Evolutionary conservation across 1,139 yeast genomes (phyloP).

Genomic region (Torulaspora globosa): DNA sequence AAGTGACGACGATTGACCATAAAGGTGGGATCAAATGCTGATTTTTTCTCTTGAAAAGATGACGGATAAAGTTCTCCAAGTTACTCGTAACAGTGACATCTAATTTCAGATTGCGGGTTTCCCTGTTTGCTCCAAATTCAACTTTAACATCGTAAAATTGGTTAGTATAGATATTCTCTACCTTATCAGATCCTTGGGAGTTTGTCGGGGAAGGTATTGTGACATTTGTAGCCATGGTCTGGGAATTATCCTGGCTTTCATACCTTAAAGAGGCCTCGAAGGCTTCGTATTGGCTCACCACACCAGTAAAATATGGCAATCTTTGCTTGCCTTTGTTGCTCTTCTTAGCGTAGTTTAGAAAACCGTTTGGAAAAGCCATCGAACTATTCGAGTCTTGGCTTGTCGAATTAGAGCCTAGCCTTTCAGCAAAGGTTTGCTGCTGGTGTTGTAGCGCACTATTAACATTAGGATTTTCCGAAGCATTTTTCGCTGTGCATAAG

Average conservation of each 20-base stretch:
- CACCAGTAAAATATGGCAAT: conserved; percentile 22
- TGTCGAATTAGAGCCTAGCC: not conserved
- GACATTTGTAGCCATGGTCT: conserved; percentile 23
- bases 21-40: conserved; percentile 43
- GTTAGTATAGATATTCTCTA: conserved; percentile 18
- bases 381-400: not conserved
- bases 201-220: conserved; percentile 17
- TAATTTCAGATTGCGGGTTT: conserved; percentile 16
- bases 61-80: conserved; percentile 33
- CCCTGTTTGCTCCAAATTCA: conserved; percentile 10
- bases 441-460: not conserved
- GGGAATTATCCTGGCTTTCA: conserved; percentile 25
- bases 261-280: conserved; percentile 27
- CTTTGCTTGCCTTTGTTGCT: not conserved
- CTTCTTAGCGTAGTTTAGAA: conserved; percentile 1
- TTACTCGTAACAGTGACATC: conserved; percentile 30
- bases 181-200: conserved; percentile 14
- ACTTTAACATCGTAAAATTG: conserved; percentile 23
- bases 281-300: conserved; percentile 24
- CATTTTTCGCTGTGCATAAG: conserved; percentile 1
- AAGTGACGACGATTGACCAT: conserved; percentile 64
- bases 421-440: not conserved
- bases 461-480: not conserved
- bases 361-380: not conserved
- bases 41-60: conserved; percentile 29